These are phyloP conservation scores for Cordyceps pruinosa DNA, from an alignment of 2,329 filamentous ascomycete species.

Conservation along the genomic window DNA sequence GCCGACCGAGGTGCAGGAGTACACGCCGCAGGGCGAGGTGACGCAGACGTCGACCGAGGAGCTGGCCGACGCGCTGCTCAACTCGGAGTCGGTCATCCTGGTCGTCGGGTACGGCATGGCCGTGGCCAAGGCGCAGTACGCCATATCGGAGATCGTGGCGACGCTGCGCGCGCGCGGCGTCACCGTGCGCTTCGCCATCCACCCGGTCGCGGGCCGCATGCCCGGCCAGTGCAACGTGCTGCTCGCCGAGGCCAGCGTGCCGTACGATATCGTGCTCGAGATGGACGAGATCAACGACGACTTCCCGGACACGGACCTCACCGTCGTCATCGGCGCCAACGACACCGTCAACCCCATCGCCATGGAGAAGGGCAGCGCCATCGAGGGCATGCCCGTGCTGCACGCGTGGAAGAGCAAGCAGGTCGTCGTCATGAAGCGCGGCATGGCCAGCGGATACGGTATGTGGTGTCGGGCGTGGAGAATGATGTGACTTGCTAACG, in stretches of 20 bases:
- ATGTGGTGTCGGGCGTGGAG: slow-evolving; percentile 26
- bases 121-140: slow-evolving; percentile 87
- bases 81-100: slow-evolving; percentile 80
- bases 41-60: slow-evolving; percentile 76
- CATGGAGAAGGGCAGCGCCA: slow-evolving; percentile 72
- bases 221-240: slow-evolving; percentile 90
- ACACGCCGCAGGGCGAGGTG: slow-evolving; percentile 73
- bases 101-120: slow-evolving; percentile 93
- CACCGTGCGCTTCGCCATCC: slow-evolving; percentile 82
- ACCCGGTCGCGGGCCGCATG: slow-evolving; percentile 87
- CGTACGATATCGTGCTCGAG: slow-evolving; percentile 86
- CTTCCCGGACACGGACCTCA: slow-evolving; percentile 77
- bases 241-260: slow-evolving; percentile 78
- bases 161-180: slow-evolving; percentile 68
- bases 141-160: slow-evolving; percentile 73
- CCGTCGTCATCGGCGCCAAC: slow-evolving; percentile 84
- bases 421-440: slow-evolving; percentile 87
- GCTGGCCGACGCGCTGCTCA: slow-evolving; percentile 65
- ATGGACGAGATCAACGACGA: slow-evolving; percentile 98
- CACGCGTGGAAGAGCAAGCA: slow-evolving; percentile 94
- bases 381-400: slow-evolving; percentile 87
- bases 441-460: slow-evolving; percentile 84
- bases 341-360: slow-evolving; percentile 91
- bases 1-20: slow-evolving; percentile 50
- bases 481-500: slow-evolving; percentile 15